A percentile compares a stretch with the other conserved stretches of the same genome.
Evolutionary conservation across 2,329 filamentous ascomycete genomes (phyloP).

Genomic region (Periconia sp.): DNA sequence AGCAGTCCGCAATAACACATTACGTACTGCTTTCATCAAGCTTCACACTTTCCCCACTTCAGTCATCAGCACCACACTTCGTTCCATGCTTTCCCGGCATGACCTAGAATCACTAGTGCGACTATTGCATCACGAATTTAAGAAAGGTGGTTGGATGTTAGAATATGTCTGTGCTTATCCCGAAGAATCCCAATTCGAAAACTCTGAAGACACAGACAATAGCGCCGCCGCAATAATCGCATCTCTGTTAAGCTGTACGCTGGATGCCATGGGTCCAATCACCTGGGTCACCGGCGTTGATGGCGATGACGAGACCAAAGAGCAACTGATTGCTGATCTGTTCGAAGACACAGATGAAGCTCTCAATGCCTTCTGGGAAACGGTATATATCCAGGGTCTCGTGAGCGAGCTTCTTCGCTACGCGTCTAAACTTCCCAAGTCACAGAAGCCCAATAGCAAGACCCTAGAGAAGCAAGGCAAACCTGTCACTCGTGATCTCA

Average conservation of each 20-base stretch:
- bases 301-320: constrained; percentile 63
- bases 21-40: constrained; percentile 73
- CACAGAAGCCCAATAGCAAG: constrained; percentile 37
- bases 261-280: constrained; percentile 76
- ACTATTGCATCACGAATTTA: constrained; percentile 74
- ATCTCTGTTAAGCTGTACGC: constrained; percentile 72
- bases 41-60: constrained; percentile 69
- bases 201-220: constrained; percentile 65
- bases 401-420: constrained; percentile 72
- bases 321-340: constrained; percentile 69
- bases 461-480: constrained; percentile 52
- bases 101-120: constrained; percentile 76
- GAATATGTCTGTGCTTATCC: constrained; percentile 68
- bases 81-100: constrained; percentile 67
- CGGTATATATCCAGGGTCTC: constrained; percentile 67
- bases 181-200: constrained; percentile 32
- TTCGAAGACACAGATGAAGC: constrained; percentile 73
- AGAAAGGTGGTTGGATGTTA: constrained; percentile 77
- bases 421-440: constrained; percentile 33
- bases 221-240: constrained; percentile 74
- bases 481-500: constrained; percentile 51
- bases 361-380: constrained; percentile 74
- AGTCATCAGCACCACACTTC: constrained; percentile 67
- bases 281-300: constrained; percentile 66
- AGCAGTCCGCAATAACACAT: constrained; percentile 65